Base-by-base conservation (phyloP, 192 early-diverging fungal genomes). In the Podochytrium sp. region DNA sequence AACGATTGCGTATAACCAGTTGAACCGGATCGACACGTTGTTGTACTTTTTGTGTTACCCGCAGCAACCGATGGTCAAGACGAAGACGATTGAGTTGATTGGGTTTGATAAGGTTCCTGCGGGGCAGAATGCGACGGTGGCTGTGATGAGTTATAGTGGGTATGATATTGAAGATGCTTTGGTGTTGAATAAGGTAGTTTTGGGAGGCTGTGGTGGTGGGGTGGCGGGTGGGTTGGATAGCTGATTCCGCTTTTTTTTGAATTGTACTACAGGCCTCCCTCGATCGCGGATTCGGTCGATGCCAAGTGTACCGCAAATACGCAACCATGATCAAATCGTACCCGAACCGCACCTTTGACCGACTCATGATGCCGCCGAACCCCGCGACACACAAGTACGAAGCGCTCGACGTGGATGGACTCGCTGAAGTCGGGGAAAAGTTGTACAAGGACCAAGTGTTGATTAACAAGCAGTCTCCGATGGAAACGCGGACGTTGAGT, bases 101-200 rank as follows among this genome's bases (percentile, higher is more conserved):
- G 93, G 93, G 50, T 97, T 94, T 76, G 94, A 99, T 80, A 97
- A 97, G 78, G 74, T 92, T 14, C 85, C 87, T 3, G 86, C 86
- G 49, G 84, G 84, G 16, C 84, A 88, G 68, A 84, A 84, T 68
- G 97, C 94, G 20, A 96, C 91, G 2, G 94, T 99, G 12, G 94
- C 95, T 50, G 95, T 99, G 51, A 98, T 99, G 96, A 92, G 89
- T 85, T 97, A 96, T 73, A 92, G 90, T 65, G 97, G 96, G 50
- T 99, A 99, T 81, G 94, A 99, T 89, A 96, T 97, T 84, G 97
- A 99, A 83, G 97, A 99, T 91, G 95, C 97, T 12, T 78, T 98
- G 74, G 93, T 98, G 10, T 76, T 98, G 53, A 98, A 98, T 84
- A 95, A 93, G 83, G 89, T 87, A 79, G 25, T n/a, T n/a, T n/a